These are phyloP conservation scores for Sideroxylon spinosum DNA, from an alignment of 179 eudicot species.

Conservation along the genomic window DNA sequence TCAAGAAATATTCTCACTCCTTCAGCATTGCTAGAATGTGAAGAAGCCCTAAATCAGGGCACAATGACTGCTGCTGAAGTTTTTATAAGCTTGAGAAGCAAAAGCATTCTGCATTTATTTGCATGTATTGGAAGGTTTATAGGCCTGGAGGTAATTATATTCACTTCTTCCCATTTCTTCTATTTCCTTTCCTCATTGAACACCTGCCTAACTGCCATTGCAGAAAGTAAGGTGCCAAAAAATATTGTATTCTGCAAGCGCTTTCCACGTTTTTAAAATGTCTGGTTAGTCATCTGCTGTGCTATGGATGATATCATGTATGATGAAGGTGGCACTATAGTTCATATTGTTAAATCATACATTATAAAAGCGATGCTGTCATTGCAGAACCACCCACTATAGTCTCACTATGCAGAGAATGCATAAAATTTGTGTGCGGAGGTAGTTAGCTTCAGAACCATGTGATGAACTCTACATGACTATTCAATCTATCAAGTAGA, in stretches of 20 bases:
- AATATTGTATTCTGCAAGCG: neutral
- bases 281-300: neutral
- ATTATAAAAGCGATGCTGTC: too few species aligned
- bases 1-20: conserved; percentile 59
- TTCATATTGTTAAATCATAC: too few species aligned
- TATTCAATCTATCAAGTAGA: too few species aligned
- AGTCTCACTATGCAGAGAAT: too few species aligned
- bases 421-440: too few species aligned
- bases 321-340: neutral
- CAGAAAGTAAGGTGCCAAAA: neutral
- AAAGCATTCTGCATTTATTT: conserved; percentile 78
- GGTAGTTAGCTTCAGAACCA: too few species aligned
- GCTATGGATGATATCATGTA: neutral
- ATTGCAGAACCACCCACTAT: too few species aligned
- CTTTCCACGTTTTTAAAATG: neutral
- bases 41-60: conserved; percentile 85
- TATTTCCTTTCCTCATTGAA: neutral
- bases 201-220: neutral
- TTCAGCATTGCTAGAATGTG: conserved; percentile 64
- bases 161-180: neutral
- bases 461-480: too few species aligned
- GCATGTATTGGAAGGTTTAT: conserved; percentile 85
- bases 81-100: conserved; percentile 73
- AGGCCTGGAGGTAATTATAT: conserved; percentile 72
- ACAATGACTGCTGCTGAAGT: conserved; percentile 66